Evolutionary conservation across 495 filamentous ascomycete species (phyloP), one percentile per base, ranked within the genome.

Genomic region (Xylaria scruposa): DNA sequence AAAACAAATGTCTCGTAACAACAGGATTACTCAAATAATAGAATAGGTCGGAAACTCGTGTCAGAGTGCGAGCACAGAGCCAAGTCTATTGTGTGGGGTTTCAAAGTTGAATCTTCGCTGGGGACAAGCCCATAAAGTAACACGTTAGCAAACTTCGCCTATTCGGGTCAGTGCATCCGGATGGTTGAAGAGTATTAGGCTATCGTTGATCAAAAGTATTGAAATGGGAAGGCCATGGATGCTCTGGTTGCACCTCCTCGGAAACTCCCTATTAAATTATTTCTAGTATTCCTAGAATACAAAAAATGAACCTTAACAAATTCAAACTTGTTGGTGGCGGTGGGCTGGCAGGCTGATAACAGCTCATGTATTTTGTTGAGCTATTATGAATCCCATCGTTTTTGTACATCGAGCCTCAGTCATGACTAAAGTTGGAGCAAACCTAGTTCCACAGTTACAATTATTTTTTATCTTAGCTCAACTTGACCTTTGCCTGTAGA

Each of bases 271-370:
- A 2, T 56, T 56, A 26, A 17, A 29, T 56, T 17, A 17, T 56
- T 31, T 13, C 15, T 9, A 9, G 13, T 17, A 31, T 17, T 15
- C 2, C 24, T 4, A 5, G 10, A 26, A 56, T 5, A 38, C 6
- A 2, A 26, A 26, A 31, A 56, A 31, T 17, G 12, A 10, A 15
- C 21, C 10, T 31, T 1, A 12, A 31, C 29, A 56, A 60, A 1
- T 85, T 88, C 77, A 83, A 80, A 62, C 82, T 90, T 56, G 83
- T 85, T 9, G 88, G 88, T 31, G 87, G 86, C 4, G 83, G 86
- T 6, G 83, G 83, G 4, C 80, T 88, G 33, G 79, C 83, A 85
- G 85, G 0, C 72, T 90, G 5, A 84, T 82, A 4, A 67, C 86
- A 0, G 85, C 87, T 0, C 82, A 87, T 51, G 76, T 73, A 24